Percentiles rank a stretch among this genome's conserved stretches.
Conservation (phyloP, 352 stramenopile genomes). For the Phytopythium montanum region DNA sequence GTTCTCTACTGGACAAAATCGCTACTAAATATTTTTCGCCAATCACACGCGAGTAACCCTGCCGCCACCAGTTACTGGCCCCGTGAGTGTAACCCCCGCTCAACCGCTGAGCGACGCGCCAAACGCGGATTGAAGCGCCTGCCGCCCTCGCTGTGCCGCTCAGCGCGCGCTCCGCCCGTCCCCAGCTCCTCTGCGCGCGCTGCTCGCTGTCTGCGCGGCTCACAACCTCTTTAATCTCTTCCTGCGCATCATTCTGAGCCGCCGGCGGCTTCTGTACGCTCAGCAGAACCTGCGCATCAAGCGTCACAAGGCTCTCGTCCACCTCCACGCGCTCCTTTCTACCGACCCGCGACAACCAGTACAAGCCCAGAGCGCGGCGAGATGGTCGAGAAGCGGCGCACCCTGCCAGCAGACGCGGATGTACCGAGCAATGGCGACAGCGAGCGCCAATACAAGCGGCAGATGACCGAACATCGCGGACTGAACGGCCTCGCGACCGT, state of each 20-base stretch:
- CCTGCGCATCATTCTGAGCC: neutral
- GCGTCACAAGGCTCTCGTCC: neutral
- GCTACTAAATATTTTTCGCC: neutral
- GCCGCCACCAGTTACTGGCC: constrained; percentile 4
- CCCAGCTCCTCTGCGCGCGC: neutral
- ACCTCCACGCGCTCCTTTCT: no score
- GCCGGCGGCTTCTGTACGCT: neutral
- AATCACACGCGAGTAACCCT: constrained; percentile 1
- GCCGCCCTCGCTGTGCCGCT: neutral
- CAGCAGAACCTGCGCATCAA: neutral
- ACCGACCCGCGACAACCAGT: neutral
- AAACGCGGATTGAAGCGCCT: neutral
- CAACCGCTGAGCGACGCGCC: neutral
- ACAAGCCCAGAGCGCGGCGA: neutral
- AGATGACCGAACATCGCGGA: constrained; percentile 6
- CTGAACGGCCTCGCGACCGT: neutral
- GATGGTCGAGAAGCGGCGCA: constrained; percentile 56
- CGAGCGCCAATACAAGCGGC: constrained; percentile 27
- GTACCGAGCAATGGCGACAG: constrained; percentile 4
- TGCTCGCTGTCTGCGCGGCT: neutral
- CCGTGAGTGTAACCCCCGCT: neutral
- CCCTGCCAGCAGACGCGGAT: constrained; percentile 13
- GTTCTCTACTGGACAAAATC: neutral
- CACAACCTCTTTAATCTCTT: neutral
- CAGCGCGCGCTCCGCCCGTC: neutral